Base-by-base conservation (phyloP, 805 yeast genomes). In the Nakazawaea holstii region DNA sequence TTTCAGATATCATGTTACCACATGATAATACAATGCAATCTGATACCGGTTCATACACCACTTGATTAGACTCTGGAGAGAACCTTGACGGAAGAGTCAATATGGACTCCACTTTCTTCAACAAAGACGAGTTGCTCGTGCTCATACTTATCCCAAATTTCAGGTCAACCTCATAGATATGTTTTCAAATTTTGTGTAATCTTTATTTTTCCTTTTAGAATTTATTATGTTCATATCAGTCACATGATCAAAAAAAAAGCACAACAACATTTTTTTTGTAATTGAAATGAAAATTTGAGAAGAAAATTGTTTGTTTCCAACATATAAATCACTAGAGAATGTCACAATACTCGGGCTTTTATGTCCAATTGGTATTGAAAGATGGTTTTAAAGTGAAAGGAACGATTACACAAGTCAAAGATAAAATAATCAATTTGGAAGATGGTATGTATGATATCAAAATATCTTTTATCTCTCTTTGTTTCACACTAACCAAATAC, bases 281-380 rank as follows among this genome's bases (percentile, higher is more conserved):
- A 20, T 20, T 20, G 24, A 20, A 20, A 20, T 20, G 24, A 20
- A 20, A 24, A 14, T 14, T 39, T 57, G 50, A n/a, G 40, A 20
- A 20, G 24, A 20, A 20, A 20, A 20, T 20, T 20, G 24, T 20
- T 20, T 20, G 24, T 20, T 20, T 20, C 5, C 24, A 20, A 20
- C 5, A 20, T 20, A 20, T 20, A 20, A 20, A 20, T 20, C 24
- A 20, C 24, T 5, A 35, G 36, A 41, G 8, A 14, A 64, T 61
- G 68, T 60, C 67, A 2, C 73, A 74, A 39, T 74, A 75, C 52
- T 58, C 67, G 9, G 80, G 79, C 0, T 77, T 69, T 48, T 70
- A 67, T 13, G 72, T 77, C 15, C 72, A 70, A 49, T 56, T 77
- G 10, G 64, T 61, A 29, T 61, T 77, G 45, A 70, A 71, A 49